Evolutionary conservation across 2,329 filamentous ascomycete genomes (phyloP).

Genomic region (Trichoderma sp.): DNA sequence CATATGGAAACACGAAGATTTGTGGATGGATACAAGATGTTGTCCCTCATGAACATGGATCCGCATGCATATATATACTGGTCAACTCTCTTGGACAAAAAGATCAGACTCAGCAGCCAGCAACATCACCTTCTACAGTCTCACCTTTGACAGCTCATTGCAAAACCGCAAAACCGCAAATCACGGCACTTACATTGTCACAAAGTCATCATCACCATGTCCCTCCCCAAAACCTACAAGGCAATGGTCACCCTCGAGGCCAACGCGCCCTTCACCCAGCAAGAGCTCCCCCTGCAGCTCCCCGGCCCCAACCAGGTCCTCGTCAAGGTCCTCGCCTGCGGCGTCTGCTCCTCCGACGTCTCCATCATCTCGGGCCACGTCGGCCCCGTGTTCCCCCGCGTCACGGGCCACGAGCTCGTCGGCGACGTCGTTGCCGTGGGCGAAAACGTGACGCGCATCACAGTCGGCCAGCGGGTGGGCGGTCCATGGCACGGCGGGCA

Average conservation of each 20-base stretch:
- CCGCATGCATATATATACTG: neutral
- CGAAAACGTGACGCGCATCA: conserved; percentile 56
- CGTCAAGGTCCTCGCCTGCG: conserved; percentile 71
- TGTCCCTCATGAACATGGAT: neutral
- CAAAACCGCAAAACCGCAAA: neutral
- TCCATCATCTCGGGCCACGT: conserved; percentile 52
- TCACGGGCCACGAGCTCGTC: conserved; percentile 72
- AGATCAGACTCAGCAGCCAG: neutral
- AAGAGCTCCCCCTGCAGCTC: conserved; percentile 60
- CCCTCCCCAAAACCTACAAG: conserved; percentile 67
- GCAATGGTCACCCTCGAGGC: conserved; percentile 61
- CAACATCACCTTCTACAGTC: neutral
- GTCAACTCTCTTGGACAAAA: neutral
- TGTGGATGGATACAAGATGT: neutral
- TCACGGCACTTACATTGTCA: neutral
- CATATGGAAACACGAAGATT: neutral
- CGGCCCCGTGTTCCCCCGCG: conserved; percentile 59
- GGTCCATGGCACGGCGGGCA: conserved; percentile 54
- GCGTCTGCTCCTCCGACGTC: conserved; percentile 68
- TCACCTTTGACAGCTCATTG: neutral
- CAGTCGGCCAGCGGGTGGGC: conserved; percentile 65
- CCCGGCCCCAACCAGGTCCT: conserved; percentile 65
- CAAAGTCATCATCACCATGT: conserved; percentile 20
- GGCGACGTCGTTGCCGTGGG: conserved; percentile 65
- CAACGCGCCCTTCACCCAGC: conserved; percentile 56